A percentile compares a stretch with the other conserved stretches of the same genome.
Conservation (phyloP, 176 grass and related monocot genomes). For the Stipa capillata region DNA sequence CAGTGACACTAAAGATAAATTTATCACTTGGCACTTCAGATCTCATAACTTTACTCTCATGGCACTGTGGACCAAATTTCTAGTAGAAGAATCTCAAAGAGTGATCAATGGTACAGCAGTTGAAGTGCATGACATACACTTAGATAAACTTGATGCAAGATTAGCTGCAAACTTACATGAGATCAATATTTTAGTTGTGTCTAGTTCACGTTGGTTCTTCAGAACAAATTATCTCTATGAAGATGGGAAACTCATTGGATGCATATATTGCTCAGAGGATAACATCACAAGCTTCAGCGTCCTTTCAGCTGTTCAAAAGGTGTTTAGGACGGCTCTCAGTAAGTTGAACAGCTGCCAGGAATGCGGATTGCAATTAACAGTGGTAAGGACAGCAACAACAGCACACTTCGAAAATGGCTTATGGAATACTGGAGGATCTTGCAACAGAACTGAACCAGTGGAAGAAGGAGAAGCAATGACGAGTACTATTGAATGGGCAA, state of each 20-base stretch:
- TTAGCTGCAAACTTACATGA: conserved; percentile 37
- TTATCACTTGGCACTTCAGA: conserved; percentile 44
- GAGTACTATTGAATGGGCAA: conserved; percentile 30
- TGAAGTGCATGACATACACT: conserved; percentile 44
- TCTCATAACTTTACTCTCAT: conserved; percentile 55
- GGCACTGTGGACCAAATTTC: conserved; percentile 64
- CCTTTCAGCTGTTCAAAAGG: conserved; percentile 35
- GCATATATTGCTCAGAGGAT: conserved; percentile 49
- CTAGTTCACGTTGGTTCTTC: conserved; percentile 54
- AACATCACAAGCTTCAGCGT: conserved; percentile 42
- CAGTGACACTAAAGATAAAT: conserved; percentile 34
- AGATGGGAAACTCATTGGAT: conserved; percentile 47
- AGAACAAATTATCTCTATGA: conserved; percentile 53
- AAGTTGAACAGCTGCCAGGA: conserved; percentile 29
- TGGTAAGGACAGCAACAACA: conserved; percentile 61
- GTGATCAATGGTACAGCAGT: conserved; percentile 45
- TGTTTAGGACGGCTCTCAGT: conserved; percentile 31
- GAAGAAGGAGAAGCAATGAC: conserved; percentile 14
- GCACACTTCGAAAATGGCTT: conserved; percentile 69
- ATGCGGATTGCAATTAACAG: conserved; percentile 30
- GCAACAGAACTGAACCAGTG: conserved; percentile 55
- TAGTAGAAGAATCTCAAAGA: conserved; percentile 44
- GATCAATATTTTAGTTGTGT: conserved; percentile 59
- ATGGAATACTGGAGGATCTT: conserved; percentile 61
- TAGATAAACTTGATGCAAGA: conserved; percentile 56